Base-by-base conservation (phyloP, 352 stramenopile genomes). In the Phytophthora tubulina region DNA sequence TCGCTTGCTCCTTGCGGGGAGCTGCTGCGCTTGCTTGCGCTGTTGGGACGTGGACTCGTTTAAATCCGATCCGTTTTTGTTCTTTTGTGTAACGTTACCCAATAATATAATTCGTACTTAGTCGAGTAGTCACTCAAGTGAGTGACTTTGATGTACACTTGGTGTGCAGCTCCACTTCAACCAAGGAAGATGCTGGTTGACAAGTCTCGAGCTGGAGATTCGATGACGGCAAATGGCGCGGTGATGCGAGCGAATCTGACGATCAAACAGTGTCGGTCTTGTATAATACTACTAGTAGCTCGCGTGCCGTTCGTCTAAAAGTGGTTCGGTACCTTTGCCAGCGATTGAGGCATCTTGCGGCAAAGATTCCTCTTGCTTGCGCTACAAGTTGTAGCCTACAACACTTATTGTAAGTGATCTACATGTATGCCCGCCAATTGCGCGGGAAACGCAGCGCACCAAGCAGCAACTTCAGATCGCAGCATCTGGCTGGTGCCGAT, bases 391-490 rank as follows among this genome's bases (percentile, higher is more conserved):
- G 21, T 27, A 27, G 21, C 36, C 36, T n/a, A 4, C 10, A 44
- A 14, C 10, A 44, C 38, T 44, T n/a, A 9, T 44, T 44, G 36
- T 13, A 42, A 13, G 36, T 42, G 36, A 42, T 4, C 36, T 15
- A 3, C 6, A 42, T 42, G 36, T 42, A 42, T 42, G 36, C 36
- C 36, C 36, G 36, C 14, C 36, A 13, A 46, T 21, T 46, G 9
- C n/a, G 35, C 51, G 7, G 9, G 51, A 59, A 45, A 59, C 51
- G 51, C 51, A 59, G 48, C 13, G 6, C 30, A 38, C 32, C 50
- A 44, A 57, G 13, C 31, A 63, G 13, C 42, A 51, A 45, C 38
- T 67, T 67, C 49, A 49, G 33, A 46, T 56, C 45, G 8, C 30
- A n/a, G 35, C 10, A 38, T 39, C 32, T 35, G 45, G 36, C 36